These are phyloP conservation scores for Cladophialophora carrionii DNA, from an alignment of 2,329 filamentous ascomycete species.

Conservation along the genomic window DNA sequence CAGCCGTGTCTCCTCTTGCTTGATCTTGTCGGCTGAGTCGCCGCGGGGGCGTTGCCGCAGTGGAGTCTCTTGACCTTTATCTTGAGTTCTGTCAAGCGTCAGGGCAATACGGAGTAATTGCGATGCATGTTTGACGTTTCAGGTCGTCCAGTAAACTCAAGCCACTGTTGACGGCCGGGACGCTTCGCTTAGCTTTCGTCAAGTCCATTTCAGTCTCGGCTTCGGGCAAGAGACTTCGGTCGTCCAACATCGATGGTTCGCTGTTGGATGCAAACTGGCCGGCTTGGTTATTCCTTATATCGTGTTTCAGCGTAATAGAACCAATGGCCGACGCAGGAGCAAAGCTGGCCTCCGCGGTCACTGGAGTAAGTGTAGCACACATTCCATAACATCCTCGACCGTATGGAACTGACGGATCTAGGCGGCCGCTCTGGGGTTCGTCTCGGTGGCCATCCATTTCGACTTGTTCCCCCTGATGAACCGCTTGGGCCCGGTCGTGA, in stretches of 20 bases:
- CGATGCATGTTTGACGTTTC: background rate
- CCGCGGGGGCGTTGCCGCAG: background rate
- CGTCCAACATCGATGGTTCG: background rate
- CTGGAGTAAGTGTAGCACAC: conserved; percentile 35
- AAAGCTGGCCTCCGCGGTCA: conserved; percentile 40
- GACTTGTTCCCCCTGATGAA: conserved; percentile 42
- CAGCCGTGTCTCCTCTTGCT: background rate
- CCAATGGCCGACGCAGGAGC: conserved; percentile 37
- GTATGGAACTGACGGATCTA: conserved; percentile 22
- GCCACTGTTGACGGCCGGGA: background rate
- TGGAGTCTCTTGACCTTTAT: background rate
- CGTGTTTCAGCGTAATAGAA: background rate
- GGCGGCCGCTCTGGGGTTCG: conserved; percentile 45
- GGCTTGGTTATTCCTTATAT: background rate
- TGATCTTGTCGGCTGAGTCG: background rate
- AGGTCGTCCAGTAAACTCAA: background rate
- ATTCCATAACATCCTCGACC: background rate
- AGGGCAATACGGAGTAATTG: too few species aligned
- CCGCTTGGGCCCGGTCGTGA: conserved; percentile 38
- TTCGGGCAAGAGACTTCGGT: background rate
- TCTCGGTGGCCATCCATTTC: conserved; percentile 46
- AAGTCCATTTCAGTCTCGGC: background rate
- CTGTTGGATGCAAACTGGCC: background rate
- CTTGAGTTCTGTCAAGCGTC: background rate
- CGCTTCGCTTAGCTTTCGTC: background rate